phyloP scores from a whole-genome alignment of 495 filamentous ascomycete genomes.

The Penicillium parvum region DNA sequence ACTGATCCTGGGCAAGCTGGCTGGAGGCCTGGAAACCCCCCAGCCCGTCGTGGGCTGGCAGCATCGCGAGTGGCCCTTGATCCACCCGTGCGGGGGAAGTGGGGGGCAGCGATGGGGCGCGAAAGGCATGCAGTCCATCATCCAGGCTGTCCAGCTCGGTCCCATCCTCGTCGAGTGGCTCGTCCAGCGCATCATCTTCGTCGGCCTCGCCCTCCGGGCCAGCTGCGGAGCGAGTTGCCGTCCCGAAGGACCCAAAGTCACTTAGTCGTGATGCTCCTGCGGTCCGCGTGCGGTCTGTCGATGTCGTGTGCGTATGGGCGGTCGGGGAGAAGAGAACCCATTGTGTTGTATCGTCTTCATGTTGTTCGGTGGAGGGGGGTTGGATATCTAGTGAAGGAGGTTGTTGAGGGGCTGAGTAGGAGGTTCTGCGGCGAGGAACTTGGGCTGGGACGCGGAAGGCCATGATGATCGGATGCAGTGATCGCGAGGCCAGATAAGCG shows the following conservation, averaged over 20 bases:
- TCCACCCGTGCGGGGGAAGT: slow-evolving; percentile 43
- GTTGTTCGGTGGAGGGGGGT: slow-evolving; percentile 32
- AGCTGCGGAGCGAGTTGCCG: slow-evolving; percentile 49
- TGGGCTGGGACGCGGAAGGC: slow-evolving; percentile 77
- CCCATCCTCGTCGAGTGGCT: slow-evolving; percentile 58
- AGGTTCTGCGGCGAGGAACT: slow-evolving; percentile 55
- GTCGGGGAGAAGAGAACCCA: slow-evolving; percentile 94
- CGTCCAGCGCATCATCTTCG: slow-evolving; percentile 46
- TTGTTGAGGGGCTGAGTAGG: slow-evolving; percentile 47
- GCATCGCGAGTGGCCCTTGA: slow-evolving; percentile 55
- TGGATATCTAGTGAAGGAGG: slow-evolving; percentile 35
- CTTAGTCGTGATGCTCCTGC: slow-evolving; percentile 71
- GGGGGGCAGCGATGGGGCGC: slow-evolving; percentile 56
- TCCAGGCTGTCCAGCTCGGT: slow-evolving; percentile 85
- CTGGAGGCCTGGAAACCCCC: slow-evolving; percentile 68
- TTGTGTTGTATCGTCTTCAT: slow-evolving; percentile 71
- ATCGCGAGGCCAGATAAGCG: slow-evolving; percentile 6
- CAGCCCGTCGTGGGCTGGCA: slow-evolving; percentile 88
- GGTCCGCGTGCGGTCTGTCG: slow-evolving; percentile 67
- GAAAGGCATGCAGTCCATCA: slow-evolving; percentile 82
- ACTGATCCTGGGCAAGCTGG: slow-evolving; percentile 62
- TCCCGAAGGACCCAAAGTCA: slow-evolving; percentile 80
- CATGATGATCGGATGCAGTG: slow-evolving; percentile 48
- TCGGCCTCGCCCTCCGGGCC: slow-evolving; percentile 44
- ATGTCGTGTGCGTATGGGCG: slow-evolving; percentile 64